These are phyloP conservation scores for Myrica gale DNA, from an alignment of 306 rosid species.

Conservation along the genomic window DNA sequence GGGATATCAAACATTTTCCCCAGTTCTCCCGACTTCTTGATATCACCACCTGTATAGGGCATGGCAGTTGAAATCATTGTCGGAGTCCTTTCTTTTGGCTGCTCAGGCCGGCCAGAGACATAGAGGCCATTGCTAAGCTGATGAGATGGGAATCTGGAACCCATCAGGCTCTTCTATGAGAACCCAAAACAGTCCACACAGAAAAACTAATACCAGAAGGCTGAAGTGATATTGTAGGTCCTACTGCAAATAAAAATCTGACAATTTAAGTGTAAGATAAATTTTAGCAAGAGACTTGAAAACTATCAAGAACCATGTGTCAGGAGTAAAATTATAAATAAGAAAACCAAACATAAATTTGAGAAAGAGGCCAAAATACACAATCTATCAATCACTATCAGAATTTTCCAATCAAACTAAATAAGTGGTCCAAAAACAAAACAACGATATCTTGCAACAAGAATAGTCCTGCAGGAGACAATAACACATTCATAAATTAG, in stretches of 20 bases:
- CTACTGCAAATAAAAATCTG: conserved; percentile 43
- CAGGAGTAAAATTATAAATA: neutral
- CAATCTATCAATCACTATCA: neutral
- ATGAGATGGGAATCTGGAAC: conserved; percentile 98
- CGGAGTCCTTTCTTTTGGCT: conserved; percentile 91
- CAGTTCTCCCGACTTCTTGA: conserved; percentile 87
- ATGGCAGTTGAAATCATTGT: conserved; percentile 91
- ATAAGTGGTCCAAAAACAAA: neutral
- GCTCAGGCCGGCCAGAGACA: conserved; percentile 98
- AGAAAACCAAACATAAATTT: neutral
- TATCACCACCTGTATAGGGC: conserved; percentile 99
- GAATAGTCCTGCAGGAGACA: too few relatives aligned
- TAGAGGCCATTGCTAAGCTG: conserved; percentile 98
- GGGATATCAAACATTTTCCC: conserved; percentile 99
- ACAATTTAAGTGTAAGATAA: neutral
- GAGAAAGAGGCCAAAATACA: neutral
- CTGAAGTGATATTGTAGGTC: conserved; percentile 27
- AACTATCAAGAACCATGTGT: neutral
- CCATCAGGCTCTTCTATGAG: conserved; percentile 57
- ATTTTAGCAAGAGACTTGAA: neutral
- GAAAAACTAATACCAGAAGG: conserved; percentile 10
- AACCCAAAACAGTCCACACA: conserved; percentile 28
- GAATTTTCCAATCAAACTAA: neutral
- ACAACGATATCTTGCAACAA: neutral
- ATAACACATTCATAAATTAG: too few relatives aligned